A percentile compares a stretch with the other conserved stretches of the same genome.
Conservation (phyloP, 2,329 filamentous ascomycete genomes). For the Penicillium sp. region DNA sequence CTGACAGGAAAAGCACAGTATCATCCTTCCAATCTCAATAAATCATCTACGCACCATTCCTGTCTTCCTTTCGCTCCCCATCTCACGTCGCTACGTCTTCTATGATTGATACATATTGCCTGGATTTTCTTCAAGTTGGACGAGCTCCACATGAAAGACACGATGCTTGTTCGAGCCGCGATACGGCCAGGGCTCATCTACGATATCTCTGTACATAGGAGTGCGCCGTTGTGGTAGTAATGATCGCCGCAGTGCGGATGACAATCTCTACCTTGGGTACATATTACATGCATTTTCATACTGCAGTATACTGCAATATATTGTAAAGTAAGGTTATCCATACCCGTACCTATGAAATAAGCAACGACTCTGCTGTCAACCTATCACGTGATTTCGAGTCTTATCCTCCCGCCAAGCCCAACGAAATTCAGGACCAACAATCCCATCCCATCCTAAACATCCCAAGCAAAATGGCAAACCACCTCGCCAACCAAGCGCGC, state of each 20-base stretch:
- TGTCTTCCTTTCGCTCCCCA: conserved; percentile 8
- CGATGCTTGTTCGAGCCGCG: conserved; percentile 13
- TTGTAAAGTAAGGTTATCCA: neutral
- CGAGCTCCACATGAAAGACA: neutral
- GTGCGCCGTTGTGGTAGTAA: conserved; percentile 8
- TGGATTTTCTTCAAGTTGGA: conserved; percentile 6
- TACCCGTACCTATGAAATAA: no score
- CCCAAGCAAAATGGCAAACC: conserved; percentile 19
- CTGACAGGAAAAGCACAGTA: neutral
- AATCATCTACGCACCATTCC: neutral
- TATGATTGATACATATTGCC: conserved; percentile 24
- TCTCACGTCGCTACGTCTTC: conserved; percentile 26
- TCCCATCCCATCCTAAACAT: neutral
- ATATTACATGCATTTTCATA: conserved; percentile 5
- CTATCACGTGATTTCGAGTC: conserved; percentile 4
- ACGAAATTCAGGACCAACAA: neutral
- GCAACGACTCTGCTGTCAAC: no score
- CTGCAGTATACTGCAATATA: neutral
- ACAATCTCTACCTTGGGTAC: conserved; percentile 10
- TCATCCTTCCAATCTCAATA: neutral
- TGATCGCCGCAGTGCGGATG: conserved; percentile 5
- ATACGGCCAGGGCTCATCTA: conserved; percentile 9
- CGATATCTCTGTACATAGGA: conserved; percentile 18
- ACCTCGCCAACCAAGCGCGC: conserved; percentile 48
- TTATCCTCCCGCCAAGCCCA: neutral